Evolutionary conservation across 805 yeast species (phyloP), one percentile per base, ranked within the genome.

Genomic region (Starmerella riodocensis): DNA sequence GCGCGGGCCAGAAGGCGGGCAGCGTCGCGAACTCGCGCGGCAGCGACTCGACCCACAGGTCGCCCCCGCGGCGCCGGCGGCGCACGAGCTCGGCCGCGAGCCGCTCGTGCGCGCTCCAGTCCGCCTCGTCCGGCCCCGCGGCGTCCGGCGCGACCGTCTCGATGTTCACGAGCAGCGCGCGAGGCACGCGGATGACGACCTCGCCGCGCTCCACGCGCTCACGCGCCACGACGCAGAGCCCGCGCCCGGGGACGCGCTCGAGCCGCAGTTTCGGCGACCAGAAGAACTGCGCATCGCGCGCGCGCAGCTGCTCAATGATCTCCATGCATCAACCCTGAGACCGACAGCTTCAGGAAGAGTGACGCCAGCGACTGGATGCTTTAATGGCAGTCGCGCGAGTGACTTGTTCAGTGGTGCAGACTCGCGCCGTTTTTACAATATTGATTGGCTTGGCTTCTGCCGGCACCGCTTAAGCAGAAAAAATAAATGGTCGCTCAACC

Each of bases 1-100:
- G n/a, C n/a, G 28, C 44, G 13, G 64, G 48, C 93, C 93, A 81
- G 1, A 68, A 60, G 29, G 82, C 57, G 1, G 94, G 94, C 2
- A 76, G 64, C 0, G 65, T 46, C 0, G 49, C 48, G 39, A 83
- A 69, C 30, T 78, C 85, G 0, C 59, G 53, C 12, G 95, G 94
- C 42, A 83, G 65, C 47, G 73, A 69, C 25, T 68, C 66, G 9
- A 82, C 56, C 54, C 82, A 82, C 11, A 24, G 26, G 6, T 41
- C 46, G 9, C 20, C 20, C 4, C 31, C 12, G 1, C 9, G 9
- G 4, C 18, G 14, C 2, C 36, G 27, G 4, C 41, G 22, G 20
- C 6, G 7, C 9, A 42, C 22, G 19, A 50, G 33, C 28, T 40
- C 40, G 5, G 32, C 29, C 4, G 53, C 51, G 9, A 49, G 37